Conservation (phyloP, 345 rosid species). For the Streptanthus diversifolius region DNA sequence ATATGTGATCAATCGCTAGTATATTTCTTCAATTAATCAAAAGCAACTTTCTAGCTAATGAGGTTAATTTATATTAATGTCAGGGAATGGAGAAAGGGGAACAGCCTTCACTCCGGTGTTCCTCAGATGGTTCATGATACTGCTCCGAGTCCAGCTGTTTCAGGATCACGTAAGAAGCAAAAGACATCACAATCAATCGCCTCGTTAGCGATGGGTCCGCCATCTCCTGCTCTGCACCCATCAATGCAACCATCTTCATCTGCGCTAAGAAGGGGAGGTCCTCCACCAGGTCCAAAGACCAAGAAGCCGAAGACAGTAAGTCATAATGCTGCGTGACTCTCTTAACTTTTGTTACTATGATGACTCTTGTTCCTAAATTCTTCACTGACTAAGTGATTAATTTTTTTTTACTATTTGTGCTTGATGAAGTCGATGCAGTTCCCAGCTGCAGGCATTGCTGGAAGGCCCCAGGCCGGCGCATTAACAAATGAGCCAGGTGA, state of each 20-base stretch:
- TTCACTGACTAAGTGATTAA: constrained; percentile 24
- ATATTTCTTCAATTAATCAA: background rate
- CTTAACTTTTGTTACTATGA: background rate
- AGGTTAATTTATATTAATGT: constrained; percentile 6
- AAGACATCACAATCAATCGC: constrained; percentile 77
- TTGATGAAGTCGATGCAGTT: constrained; percentile 64
- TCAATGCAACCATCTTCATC: constrained; percentile 86
- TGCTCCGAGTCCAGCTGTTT: constrained; percentile 73
- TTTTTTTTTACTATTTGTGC: constrained; percentile 34
- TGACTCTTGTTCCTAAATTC: background rate
- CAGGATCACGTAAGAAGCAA: constrained; percentile 86
- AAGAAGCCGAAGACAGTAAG: constrained; percentile 90
- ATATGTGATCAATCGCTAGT: background rate
- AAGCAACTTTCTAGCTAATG: background rate
- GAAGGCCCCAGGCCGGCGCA: constrained; percentile 59
- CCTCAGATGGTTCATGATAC: constrained; percentile 64
- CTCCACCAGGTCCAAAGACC: constrained; percentile 56
- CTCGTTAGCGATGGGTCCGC: constrained; percentile 71
- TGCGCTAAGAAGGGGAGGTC: constrained; percentile 65
- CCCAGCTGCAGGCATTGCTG: constrained; percentile 58
- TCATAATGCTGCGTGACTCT: constrained; percentile 19
- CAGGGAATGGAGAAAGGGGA: constrained; percentile 93
- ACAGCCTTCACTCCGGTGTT: constrained; percentile 61
- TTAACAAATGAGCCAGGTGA: constrained; percentile 65
- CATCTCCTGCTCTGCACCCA: constrained; percentile 70